Conservation (phyloP, 257 asterid genomes). For the Jacaranda mimosifolia region DNA sequence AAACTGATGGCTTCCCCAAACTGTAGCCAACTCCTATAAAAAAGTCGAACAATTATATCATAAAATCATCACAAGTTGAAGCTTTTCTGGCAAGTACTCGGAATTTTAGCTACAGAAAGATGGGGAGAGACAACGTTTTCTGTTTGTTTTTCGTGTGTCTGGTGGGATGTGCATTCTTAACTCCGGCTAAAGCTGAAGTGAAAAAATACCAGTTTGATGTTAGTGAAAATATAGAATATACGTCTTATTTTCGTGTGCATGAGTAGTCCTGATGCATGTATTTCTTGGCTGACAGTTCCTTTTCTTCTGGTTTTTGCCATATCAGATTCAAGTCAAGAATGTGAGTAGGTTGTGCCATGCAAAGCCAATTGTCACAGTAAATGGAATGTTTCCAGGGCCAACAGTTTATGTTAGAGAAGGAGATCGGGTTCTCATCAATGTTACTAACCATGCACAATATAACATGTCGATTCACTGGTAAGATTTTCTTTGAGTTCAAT, state of each 20-base stretch:
- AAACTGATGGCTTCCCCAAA: slow-evolving; percentile 43
- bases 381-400: slow-evolving; percentile 61
- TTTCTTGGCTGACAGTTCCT: too few relatives aligned
- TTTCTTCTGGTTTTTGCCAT: too few relatives aligned
- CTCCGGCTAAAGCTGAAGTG: slow-evolving; percentile 52
- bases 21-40: slow-evolving; percentile 33
- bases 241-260: neutral
- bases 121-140: slow-evolving; percentile 30
- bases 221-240: slow-evolving; percentile 10
- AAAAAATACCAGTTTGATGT: slow-evolving; percentile 70
- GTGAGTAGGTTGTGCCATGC: slow-evolving; percentile 75
- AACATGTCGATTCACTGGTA: slow-evolving; percentile 82
- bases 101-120: slow-evolving; percentile 16
- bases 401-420: slow-evolving; percentile 55
- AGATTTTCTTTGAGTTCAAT: neutral
- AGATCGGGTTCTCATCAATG: slow-evolving; percentile 64
- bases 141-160: slow-evolving; percentile 25
- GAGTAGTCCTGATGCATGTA: neutral
- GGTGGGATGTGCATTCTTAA: slow-evolving; percentile 17
- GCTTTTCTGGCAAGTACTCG: neutral
- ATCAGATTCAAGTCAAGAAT: slow-evolving; percentile 65
- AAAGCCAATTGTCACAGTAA: slow-evolving; percentile 69
- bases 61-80: neutral
- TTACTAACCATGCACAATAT: slow-evolving; percentile 68
- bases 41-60: slow-evolving; percentile 22